phyloP scores from a whole-genome alignment of 2,329 filamentous ascomycete genomes.

The Xylaria sp. region DNA sequence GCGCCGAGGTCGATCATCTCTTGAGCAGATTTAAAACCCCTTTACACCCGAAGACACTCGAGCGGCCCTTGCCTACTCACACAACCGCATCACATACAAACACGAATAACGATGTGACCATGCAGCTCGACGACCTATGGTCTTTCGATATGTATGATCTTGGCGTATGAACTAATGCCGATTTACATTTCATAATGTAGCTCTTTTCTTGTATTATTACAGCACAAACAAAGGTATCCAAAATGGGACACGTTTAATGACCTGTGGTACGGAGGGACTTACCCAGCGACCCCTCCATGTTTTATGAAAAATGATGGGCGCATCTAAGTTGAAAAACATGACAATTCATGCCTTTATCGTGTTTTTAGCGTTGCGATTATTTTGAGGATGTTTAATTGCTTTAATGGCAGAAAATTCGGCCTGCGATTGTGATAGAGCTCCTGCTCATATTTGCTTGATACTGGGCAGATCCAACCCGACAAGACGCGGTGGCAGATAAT shows the following conservation, averaged over 20 bases:
- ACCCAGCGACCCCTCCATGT: too few relatives aligned
- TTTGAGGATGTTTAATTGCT: too few relatives aligned
- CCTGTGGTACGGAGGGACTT: neutral
- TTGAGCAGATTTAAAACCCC: constrained; percentile 40
- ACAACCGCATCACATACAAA: neutral
- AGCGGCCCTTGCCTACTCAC: constrained; percentile 12
- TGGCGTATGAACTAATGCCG: neutral
- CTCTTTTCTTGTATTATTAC: neutral
- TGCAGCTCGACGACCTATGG: constrained; percentile 31
- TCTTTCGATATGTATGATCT: constrained; percentile 30
- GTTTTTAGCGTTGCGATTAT: too few relatives aligned
- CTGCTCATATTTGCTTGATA: too few relatives aligned
- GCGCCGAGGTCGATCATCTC: constrained; percentile 32
- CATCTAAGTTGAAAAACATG: too few relatives aligned
- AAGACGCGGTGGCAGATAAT: too few relatives aligned
- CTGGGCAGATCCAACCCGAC: too few relatives aligned
- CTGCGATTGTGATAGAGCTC: too few relatives aligned
- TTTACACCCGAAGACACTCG: constrained; percentile 38
- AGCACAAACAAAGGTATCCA: neutral
- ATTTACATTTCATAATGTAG: neutral
- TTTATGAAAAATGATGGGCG: too few relatives aligned
- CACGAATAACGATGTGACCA: constrained; percentile 8
- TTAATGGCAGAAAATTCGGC: neutral
- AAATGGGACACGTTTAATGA: neutral
- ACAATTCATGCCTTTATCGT: too few relatives aligned